Base-by-base conservation (phyloP, 2,329 filamentous ascomycete genomes). In the Tolypocladium pustulatum region DNA sequence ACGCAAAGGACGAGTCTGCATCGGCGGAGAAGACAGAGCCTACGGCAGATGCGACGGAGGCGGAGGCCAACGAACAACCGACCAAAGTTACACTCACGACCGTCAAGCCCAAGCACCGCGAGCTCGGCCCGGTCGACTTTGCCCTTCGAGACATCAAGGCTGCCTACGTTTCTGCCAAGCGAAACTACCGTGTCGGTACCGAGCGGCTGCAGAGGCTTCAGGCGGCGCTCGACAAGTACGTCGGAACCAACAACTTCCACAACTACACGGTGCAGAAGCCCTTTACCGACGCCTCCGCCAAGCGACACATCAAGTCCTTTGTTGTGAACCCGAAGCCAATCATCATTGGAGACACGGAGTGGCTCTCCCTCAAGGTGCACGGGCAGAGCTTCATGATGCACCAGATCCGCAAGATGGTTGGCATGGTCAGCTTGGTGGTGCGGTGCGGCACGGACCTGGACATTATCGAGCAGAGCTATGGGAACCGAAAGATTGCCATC, bases 331-430 rank as follows among this genome's bases (percentile, higher is more conserved):
- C 78, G 3, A 78, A 82, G 56, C 91, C 91, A 0, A 87, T 96
- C 67, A 84, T 91, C 68, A 95, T 96, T 73, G 85, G 90, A 71
- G 86, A 93, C 69, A 97, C 91, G 1, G 89, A 99, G 77, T 99
- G 94, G 94, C 80, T 99, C 5, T 94, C 89, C 51, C 80, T 97
- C 64, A 96, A 96, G 71, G 92, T 99, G 30, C 94, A 99, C 73
- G 94, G 94, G 0, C 94, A 99, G 74, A 93, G 88, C 69, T 99
- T 99, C 81, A 99, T 99, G 94, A 99, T 99, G 94, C 94, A 99
- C 74, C 94, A 99, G 76, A 99, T 99, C 73, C 88, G 94, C 68
- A 99, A 97, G 76, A 97, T 99, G 94, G 90, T 99, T 20, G 91
- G 90, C 59, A 91, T 99, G 88, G 90, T 86, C 10, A 85, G 90